Percentiles rank a stretch among this genome's conserved stretches.
Conservation (phyloP, 192 early-diverging fungal species). For the Endogone sp. region DNA sequence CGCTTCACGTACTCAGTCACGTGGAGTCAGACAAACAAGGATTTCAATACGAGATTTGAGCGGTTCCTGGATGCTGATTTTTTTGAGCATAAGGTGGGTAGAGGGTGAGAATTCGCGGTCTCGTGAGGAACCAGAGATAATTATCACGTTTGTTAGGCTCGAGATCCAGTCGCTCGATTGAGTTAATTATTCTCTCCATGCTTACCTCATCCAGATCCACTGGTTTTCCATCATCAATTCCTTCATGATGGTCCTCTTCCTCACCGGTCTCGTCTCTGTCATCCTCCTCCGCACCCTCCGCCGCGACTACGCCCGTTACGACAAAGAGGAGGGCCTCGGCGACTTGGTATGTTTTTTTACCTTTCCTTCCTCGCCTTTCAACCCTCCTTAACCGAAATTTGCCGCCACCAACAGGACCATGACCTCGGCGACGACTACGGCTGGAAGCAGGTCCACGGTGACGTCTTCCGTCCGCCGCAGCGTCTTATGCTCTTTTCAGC, state of each 20-base stretch:
- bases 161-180: background rate
- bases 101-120: background rate
- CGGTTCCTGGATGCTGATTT: constrained; percentile 67
- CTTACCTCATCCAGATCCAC: constrained; percentile 51
- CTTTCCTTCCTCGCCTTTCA: too few species aligned
- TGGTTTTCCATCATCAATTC: constrained; percentile 84
- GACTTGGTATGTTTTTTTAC: too few species aligned
- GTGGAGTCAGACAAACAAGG: constrained; percentile 47
- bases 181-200: too few species aligned
- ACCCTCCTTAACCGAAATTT: background rate
- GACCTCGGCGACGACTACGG: constrained; percentile 83
- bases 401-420: constrained; percentile 48
- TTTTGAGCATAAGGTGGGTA: constrained; percentile 73
- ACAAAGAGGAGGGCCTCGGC: constrained; percentile 58
- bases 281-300: constrained; percentile 71
- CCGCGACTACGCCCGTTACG: constrained; percentile 74
- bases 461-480: constrained; percentile 75
- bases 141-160: background rate
- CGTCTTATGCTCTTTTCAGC: constrained; percentile 61
- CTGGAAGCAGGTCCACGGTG: constrained; percentile 86
- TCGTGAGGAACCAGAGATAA: too few species aligned
- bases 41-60: constrained; percentile 62
- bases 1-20: constrained; percentile 73
- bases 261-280: constrained; percentile 70
- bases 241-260: constrained; percentile 76